Percentiles rank a stretch among this genome's conserved stretches.
These are phyloP conservation scores for Talaromyces funiculosus DNA, from an alignment of 2,329 filamentous ascomycete genomes.

Conservation along the genomic window DNA sequence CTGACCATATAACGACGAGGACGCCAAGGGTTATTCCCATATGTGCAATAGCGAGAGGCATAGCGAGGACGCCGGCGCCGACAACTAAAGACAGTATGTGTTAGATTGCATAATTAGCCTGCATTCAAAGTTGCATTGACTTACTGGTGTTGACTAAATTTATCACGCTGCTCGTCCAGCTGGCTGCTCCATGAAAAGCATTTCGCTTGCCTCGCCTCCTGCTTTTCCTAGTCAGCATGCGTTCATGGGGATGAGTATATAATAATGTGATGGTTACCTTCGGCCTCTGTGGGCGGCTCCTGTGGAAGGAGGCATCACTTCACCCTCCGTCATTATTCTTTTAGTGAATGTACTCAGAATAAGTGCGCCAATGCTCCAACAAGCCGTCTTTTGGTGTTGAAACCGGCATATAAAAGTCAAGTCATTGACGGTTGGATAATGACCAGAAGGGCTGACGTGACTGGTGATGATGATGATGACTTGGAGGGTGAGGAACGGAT, in stretches of 20 bases:
- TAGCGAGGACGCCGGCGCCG: conserved; percentile 85
- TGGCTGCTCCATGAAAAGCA: conserved; percentile 65
- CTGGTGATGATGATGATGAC: not conserved
- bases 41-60: conserved; percentile 93
- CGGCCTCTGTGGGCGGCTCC: conserved; percentile 21
- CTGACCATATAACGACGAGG: conserved; percentile 85
- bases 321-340: conserved; percentile 27
- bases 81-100: conserved; percentile 57
- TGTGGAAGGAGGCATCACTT: conserved; percentile 25
- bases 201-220: conserved; percentile 60
- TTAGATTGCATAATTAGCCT: not conserved
- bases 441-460: not conserved
- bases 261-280: conserved; percentile 21
- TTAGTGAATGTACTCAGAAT: not conserved
- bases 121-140: conserved; percentile 15
- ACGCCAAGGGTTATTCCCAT: conserved; percentile 87
- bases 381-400: not conserved
- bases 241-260: too few relatives aligned
- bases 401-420: not conserved
- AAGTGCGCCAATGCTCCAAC: not conserved
- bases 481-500: not conserved
- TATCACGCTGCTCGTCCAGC: conserved; percentile 84
- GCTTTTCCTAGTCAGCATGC: not conserved
- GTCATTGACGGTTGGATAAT: not conserved
- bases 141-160: conserved; percentile 94